Percentiles rank a stretch among this genome's conserved stretches.
Evolutionary conservation across 352 stramenopile species (phyloP).

Genomic region (Phytophthora gonapodyides): DNA sequence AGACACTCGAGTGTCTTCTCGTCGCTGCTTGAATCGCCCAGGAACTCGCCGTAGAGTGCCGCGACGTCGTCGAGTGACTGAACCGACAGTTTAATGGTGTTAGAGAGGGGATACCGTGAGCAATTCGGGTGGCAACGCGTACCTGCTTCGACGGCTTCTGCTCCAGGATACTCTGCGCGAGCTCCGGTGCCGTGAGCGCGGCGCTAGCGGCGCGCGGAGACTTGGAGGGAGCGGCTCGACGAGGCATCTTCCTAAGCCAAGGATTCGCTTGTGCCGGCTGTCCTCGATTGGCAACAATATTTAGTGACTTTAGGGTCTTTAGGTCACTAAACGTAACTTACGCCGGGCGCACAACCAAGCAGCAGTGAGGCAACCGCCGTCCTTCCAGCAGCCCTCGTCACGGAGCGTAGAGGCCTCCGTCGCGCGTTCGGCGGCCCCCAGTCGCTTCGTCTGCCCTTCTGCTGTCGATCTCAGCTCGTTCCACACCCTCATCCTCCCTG

Average conservation of each 20-base stretch:
- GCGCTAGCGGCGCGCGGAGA: conserved; percentile 8
- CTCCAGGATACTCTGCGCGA: conserved; percentile 17
- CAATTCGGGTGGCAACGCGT: not conserved
- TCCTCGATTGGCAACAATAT: too few species aligned
- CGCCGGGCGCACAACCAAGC: not conserved
- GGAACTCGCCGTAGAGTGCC: conserved; percentile 42
- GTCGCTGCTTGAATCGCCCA: conserved; percentile 30
- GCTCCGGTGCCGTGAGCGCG: conserved; percentile 10
- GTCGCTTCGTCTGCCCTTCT: conserved; percentile 4
- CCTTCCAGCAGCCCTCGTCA: not conserved
- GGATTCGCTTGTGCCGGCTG: not conserved
- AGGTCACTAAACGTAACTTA: too few species aligned
- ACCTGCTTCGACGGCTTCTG: conserved; percentile 40
- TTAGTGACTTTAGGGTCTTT: too few species aligned
- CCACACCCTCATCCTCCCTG: not conserved
- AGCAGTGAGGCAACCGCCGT: conserved; percentile 10
- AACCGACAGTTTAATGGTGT: conserved; percentile 8
- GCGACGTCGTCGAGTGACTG: conserved; percentile 40
- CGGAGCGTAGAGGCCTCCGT: conserved; percentile 5
- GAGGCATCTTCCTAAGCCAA: conserved; percentile 24
- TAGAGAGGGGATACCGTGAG: not conserved
- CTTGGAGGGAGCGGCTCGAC: conserved; percentile 14
- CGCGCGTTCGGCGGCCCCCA: not conserved
- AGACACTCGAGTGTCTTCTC: conserved; percentile 28
- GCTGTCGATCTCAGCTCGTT: conserved; percentile 14